Conservation (phyloP, 768 basidiomycete species). For the Amanita thiersii region DNA sequence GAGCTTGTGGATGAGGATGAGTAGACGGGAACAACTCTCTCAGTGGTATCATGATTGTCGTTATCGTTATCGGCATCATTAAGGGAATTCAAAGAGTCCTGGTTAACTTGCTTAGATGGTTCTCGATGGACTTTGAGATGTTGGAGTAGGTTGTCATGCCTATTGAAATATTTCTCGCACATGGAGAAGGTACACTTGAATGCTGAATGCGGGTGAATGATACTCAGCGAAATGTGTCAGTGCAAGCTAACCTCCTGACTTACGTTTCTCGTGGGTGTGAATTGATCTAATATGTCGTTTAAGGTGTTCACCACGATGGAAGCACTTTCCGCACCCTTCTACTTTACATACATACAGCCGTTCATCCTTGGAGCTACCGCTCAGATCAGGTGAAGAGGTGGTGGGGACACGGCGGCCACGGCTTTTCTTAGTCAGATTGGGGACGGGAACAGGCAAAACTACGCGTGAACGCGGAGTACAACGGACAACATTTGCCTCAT, state of each 20-base stretch:
- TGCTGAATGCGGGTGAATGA: constrained; percentile 32
- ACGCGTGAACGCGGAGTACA: constrained; percentile 44
- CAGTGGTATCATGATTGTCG: not conserved
- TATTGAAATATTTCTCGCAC: constrained; percentile 70
- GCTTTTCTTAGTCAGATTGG: constrained; percentile 74
- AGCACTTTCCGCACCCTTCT: constrained; percentile 64
- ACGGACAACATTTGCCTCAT: constrained; percentile 18
- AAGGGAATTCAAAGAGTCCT: not conserved
- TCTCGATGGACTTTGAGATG: constrained; percentile 66
- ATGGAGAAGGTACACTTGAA: constrained; percentile 60
- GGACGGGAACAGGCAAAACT: constrained; percentile 60
- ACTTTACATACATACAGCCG: constrained; percentile 56
- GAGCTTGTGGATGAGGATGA: not conserved
- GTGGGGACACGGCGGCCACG: constrained; percentile 73
- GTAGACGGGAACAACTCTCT: not conserved
- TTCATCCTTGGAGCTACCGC: constrained; percentile 14
- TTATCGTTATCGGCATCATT: constrained; percentile 2
- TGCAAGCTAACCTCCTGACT: constrained; percentile 23
- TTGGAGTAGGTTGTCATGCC: constrained; percentile 76
- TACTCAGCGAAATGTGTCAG: constrained; percentile 11
- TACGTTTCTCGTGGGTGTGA: constrained; percentile 74
- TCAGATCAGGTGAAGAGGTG: constrained; percentile 13
- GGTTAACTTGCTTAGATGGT: constrained; percentile 5
- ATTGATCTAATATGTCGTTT: constrained; percentile 71
- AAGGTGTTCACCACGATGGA: constrained; percentile 67